Conservation (phyloP, 352 stramenopile genomes). For the Globisporangium paddicum region DNA sequence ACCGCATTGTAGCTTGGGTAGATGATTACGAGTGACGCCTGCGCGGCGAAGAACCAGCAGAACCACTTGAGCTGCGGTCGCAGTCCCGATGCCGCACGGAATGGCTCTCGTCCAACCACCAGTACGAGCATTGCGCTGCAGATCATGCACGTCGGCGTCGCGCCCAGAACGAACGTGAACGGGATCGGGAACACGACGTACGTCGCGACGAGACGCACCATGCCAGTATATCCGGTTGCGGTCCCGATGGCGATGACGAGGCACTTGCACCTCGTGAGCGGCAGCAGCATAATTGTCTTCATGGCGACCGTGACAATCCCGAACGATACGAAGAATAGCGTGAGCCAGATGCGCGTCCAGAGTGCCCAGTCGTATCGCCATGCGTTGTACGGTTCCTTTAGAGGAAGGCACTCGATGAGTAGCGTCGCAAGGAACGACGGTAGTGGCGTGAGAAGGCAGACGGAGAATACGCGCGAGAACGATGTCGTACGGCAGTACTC, state of each 20-base stretch:
- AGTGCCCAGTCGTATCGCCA: conserved; percentile 18
- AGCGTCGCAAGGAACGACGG: conserved; percentile 16
- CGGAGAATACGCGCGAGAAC: conserved; percentile 8
- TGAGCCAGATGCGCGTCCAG: conserved; percentile 21
- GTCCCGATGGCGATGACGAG: not conserved
- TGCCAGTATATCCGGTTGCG: not conserved
- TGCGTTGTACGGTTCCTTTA: conserved; percentile 16
- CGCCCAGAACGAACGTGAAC: conserved; percentile 22
- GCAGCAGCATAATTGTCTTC: conserved; percentile 1
- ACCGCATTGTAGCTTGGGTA: conserved; percentile 19
- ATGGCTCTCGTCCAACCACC: conserved; percentile 4
- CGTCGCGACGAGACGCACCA: not conserved
- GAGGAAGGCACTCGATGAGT: conserved; percentile 21
- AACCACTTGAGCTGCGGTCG: not conserved
- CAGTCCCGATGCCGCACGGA: conserved; percentile 5
- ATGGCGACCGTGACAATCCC: conserved; percentile 1
- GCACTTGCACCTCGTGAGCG: not conserved
- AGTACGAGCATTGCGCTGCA: conserved; percentile 8
- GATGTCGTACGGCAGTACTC: conserved; percentile 20
- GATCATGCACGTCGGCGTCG: conserved; percentile 1
- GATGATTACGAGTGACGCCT: conserved; percentile 10
- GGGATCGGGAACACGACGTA: conserved; percentile 22
- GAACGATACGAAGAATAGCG: conserved; percentile 3
- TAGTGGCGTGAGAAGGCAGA: conserved; percentile 20
- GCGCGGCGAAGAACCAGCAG: conserved; percentile 11